A percentile compares a stretch with the other conserved stretches of the same genome.
Conservation (phyloP, 371 early-diverging fungal genomes). For the Zychaea mexicana region DNA sequence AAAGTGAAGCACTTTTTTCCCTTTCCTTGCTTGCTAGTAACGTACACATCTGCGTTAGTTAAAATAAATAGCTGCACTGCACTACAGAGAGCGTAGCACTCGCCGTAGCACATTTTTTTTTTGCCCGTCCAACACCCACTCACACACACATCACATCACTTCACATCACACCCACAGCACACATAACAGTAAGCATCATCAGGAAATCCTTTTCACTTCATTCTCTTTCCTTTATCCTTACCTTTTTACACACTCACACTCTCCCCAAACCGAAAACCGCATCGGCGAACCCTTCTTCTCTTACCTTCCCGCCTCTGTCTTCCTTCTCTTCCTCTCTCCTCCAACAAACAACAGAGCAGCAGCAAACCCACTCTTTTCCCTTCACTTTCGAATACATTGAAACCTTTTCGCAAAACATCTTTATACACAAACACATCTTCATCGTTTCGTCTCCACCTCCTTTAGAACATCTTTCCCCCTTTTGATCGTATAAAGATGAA, state of each 20-base stretch:
- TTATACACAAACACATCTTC: not conserved
- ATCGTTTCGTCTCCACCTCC: conserved; percentile 8
- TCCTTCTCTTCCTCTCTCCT: not conserved
- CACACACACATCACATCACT: no score
- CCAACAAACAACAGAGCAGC: not conserved
- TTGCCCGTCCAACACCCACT: not conserved
- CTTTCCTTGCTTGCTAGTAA: not conserved
- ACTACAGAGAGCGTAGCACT: conserved; percentile 3
- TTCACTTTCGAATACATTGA: not conserved
- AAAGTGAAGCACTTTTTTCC: not conserved
- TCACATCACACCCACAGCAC: no score
- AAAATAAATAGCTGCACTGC: not conserved
- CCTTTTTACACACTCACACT: not conserved
- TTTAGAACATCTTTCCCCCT: not conserved
- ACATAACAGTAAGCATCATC: not conserved
- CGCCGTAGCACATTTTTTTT: not conserved
- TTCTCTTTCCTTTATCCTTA: conserved; percentile 10
- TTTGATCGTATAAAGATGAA: conserved; percentile 5
- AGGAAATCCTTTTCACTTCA: conserved; percentile 6
- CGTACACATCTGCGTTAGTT: not conserved
- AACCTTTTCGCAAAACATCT: not conserved
- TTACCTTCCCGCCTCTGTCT: not conserved
- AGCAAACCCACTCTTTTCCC: not conserved
- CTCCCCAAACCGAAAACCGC: not conserved
- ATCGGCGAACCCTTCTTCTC: no score